Base-by-base conservation (phyloP, 2,329 filamentous ascomycete genomes). In the Aspergillus aculeatinus region DNA sequence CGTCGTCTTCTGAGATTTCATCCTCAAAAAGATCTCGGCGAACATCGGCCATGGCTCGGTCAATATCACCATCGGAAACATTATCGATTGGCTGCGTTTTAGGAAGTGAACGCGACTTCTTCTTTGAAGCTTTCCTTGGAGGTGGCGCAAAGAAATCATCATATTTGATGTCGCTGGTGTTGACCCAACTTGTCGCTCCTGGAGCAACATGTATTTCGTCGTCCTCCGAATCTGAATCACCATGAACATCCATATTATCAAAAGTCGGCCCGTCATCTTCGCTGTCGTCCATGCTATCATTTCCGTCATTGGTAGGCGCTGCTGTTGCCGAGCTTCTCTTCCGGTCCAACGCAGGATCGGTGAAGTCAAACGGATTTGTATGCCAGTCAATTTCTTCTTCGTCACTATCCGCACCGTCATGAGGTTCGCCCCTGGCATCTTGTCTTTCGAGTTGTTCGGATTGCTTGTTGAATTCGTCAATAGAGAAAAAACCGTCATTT, bases 401-500 rank as follows among this genome's bases (percentile, higher is more conserved):
- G 55, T 96, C 92, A 74, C 88, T 92, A 61, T 85, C 90, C 55
- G 82, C 83, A 63, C 89, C 90, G 58, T 89, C 89, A 67, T 89
- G 88, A 42, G 86, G 86, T 66, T 94, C 91, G 29, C 89, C 92
- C 64, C 85, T 83, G 29, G 85, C 85, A 74, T 98, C 94, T 74
- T 92, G 89, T 65, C 91, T 87, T 76, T 99, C 95, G 52, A 97
- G 87, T 72, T 89, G 89, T 70, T 96, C 91, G 2, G 92, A 91
- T 72, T 96, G 91, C 73, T 89, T 91, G 81, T 99, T 99, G 84
- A 99, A 99, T 61, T 96, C 88, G 70, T 98, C 93, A 69, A 99
- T 94, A 16, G 92, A 96, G 79, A 99, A 99, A 80, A 99, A 99
- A 5, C 92, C 94, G 72, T 99, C 95, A 70, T 99, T 98, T 33